Conservation (phyloP, 495 filamentous ascomycete species). For the Barbatosphaeria neglecta region DNA sequence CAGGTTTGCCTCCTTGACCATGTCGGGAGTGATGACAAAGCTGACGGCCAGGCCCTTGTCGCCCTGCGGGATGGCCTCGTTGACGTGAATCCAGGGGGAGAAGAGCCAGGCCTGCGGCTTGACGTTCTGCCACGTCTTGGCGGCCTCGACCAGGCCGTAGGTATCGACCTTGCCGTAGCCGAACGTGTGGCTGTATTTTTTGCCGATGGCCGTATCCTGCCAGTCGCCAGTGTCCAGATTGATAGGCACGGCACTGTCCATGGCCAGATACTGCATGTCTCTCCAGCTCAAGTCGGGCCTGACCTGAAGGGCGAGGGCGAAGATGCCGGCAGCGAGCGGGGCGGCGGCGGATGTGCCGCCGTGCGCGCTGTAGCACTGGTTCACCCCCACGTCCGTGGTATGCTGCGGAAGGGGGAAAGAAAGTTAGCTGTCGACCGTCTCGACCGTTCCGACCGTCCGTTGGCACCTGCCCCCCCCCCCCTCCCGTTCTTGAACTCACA, state of each 20-base stretch:
- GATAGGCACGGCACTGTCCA: conserved; percentile 75
- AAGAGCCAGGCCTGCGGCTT: conserved; percentile 97
- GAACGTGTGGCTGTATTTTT: conserved; percentile 83
- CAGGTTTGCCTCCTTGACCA: conserved; percentile 71
- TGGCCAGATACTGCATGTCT: conserved; percentile 83
- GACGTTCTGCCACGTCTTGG: conserved; percentile 73
- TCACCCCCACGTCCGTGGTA: conserved; percentile 84
- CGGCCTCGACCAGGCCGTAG: conserved; percentile 73
- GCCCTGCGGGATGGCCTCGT: conserved; percentile 78
- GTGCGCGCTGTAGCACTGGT: conserved; percentile 65
- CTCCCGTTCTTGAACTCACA: conserved; percentile 32
- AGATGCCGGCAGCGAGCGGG: conserved; percentile 79
- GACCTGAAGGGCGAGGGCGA: conserved; percentile 79
- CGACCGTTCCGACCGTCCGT: neutral
- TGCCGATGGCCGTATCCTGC: conserved; percentile 68
- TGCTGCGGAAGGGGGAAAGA: conserved; percentile 48
- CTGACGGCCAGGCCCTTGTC: conserved; percentile 63
- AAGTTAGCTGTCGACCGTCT: conserved; percentile 4
- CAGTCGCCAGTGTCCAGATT: conserved; percentile 61
- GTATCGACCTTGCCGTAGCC: conserved; percentile 92
- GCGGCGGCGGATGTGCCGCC: conserved; percentile 96
- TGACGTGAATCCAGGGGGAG: conserved; percentile 85
- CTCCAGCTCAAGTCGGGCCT: conserved; percentile 87
- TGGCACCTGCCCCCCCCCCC: no score
- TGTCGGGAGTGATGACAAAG: conserved; percentile 65